A percentile compares a stretch with the other conserved stretches of the same genome.
Conservation (phyloP, 768 basidiomycete genomes). For the Lentinula edodes region DNA sequence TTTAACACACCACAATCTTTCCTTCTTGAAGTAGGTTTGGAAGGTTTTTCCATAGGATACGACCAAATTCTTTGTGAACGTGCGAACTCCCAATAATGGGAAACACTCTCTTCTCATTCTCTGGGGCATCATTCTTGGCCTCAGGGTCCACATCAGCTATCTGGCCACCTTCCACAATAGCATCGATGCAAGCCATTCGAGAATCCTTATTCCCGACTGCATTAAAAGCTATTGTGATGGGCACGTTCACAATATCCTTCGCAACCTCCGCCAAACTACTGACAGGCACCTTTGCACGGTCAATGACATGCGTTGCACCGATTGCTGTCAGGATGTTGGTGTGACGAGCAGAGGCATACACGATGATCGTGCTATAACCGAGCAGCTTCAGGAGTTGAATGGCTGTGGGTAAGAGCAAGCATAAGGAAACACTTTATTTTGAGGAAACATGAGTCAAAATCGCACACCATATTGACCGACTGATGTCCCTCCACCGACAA, state of each 20-base stretch:
- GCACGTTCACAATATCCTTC: neutral
- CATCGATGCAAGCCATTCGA: neutral
- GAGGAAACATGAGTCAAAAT: constrained; percentile 1
- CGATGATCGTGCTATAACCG: constrained; percentile 22
- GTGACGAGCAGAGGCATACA: constrained; percentile 28
- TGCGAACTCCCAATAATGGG: neutral
- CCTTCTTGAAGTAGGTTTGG: neutral
- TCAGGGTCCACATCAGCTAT: neutral
- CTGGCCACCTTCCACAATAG: constrained; percentile 1
- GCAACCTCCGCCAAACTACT: neutral
- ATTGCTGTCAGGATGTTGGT: constrained; percentile 24
- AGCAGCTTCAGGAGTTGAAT: neutral
- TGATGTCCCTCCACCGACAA: constrained; percentile 43
- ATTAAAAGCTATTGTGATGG: constrained; percentile 4
- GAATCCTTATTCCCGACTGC: neutral
- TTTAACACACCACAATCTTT: neutral
- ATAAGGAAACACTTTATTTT: neutral
- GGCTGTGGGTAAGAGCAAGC: neutral
- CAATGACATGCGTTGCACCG: constrained; percentile 36
- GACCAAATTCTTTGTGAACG: neutral
- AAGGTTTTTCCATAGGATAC: neutral
- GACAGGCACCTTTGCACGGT: constrained; percentile 13
- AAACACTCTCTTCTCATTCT: neutral
- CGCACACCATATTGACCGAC: constrained; percentile 44
- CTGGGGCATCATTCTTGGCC: neutral